These are phyloP conservation scores for Flaveria sonorensis DNA, from an alignment of 129 eudicot genomes.

Conservation along the genomic window DNA sequence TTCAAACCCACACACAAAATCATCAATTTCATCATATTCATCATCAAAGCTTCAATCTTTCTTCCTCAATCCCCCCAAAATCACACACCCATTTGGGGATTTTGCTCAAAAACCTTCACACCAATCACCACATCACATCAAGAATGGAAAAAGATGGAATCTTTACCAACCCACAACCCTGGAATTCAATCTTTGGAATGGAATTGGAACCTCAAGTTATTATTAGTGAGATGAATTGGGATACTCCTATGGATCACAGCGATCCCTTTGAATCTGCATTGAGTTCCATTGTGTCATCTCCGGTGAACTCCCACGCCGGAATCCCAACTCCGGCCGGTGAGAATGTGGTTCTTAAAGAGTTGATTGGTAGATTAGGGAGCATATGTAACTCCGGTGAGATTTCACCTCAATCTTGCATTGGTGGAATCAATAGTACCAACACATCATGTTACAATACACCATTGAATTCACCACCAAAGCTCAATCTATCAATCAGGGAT, in stretches of 20 bases:
- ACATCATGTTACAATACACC: conserved; percentile 86
- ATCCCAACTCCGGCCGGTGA: conserved; percentile 37
- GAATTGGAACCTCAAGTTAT: conserved; percentile 38
- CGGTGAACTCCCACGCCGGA: conserved; percentile 48
- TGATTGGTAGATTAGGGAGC: conserved; percentile 82
- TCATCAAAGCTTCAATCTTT: conserved; percentile 22
- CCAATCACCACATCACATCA: not conserved
- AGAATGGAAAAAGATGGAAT: conserved; percentile 53
- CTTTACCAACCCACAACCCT: conserved; percentile 37
- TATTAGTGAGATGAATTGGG: conserved; percentile 63
- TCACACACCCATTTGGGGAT: conserved; percentile 32
- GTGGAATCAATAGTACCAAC: conserved; percentile 47
- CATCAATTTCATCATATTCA: conserved; percentile 31
- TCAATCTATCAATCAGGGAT: conserved; percentile 57
- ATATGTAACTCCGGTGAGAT: conserved; percentile 69
- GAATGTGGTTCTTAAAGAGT: conserved; percentile 59
- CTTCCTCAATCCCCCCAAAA: conserved; percentile 17
- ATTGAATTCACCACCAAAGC: conserved; percentile 81
- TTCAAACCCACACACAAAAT: conserved; percentile 4
- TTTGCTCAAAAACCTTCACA: conserved; percentile 13
- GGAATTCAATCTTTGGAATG: conserved; percentile 53
- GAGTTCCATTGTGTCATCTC: conserved; percentile 92
- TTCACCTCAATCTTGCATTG: conserved; percentile 48
- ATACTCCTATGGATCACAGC: conserved; percentile 64
- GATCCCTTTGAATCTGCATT: conserved; percentile 94